phyloP scores from a whole-genome alignment of 352 stramenopile genomes.

The Phytophthora tentaculata region DNA sequence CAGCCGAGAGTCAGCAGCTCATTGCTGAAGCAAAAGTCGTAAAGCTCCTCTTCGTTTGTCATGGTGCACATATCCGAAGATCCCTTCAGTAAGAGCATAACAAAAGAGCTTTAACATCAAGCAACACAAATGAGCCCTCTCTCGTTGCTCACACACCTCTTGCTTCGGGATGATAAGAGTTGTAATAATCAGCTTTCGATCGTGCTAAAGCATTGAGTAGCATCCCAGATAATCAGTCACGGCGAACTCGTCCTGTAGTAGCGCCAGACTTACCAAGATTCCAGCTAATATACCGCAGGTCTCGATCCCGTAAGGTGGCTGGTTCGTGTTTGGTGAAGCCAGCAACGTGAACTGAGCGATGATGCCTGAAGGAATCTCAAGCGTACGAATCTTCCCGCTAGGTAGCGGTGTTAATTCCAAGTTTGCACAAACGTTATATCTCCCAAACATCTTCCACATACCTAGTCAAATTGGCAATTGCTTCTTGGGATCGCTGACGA shows the following conservation, averaged over 20 bases:
- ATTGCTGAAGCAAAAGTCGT: conserved; percentile 86
- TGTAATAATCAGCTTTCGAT: conserved; percentile 68
- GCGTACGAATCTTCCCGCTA: conserved; percentile 63
- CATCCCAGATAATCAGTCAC: conserved; percentile 3
- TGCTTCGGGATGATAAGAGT: conserved; percentile 91
- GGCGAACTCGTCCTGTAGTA: background rate
- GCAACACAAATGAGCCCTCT: background rate
- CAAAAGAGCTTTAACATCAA: conserved; percentile 3
- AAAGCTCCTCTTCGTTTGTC: conserved; percentile 90
- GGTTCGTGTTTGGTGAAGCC: conserved; percentile 80
- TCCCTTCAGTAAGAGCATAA: conserved; percentile 65
- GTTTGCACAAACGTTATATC: background rate
- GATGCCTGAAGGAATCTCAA: conserved; percentile 78
- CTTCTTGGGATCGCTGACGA: conserved; percentile 63
- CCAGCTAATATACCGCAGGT: conserved; percentile 91
- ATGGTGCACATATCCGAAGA: conserved; percentile 88
- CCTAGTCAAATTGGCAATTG: conserved; percentile 66
- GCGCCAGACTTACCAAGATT: conserved; percentile 53
- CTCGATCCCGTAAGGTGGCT: conserved; percentile 84
- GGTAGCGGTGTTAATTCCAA: conserved; percentile 16
- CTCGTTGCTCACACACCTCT: conserved; percentile 46
- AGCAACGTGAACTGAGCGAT: conserved; percentile 82
- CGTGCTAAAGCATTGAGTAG: conserved; percentile 41
- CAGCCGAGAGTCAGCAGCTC: conserved; percentile 91
- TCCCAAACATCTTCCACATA: conserved; percentile 21